phyloP scores from a whole-genome alignment of 2,329 filamentous ascomycete genomes.

The Cladophialophora chaetospira region DNA sequence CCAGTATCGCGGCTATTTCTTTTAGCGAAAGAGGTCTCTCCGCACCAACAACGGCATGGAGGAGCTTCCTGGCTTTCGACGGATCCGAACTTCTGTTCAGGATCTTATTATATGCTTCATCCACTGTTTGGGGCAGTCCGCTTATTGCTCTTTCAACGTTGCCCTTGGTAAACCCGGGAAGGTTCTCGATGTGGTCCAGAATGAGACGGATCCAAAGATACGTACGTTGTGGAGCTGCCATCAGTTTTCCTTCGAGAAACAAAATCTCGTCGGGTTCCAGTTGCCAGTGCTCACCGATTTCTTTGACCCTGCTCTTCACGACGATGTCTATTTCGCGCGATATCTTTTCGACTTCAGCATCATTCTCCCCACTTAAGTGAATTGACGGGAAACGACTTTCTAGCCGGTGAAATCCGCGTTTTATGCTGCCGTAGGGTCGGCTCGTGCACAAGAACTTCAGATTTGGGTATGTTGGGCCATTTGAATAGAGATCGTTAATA shows the following conservation, averaged over 20 bases:
- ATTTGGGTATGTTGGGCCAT: background rate
- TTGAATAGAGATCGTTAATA: slow-evolving; percentile 5
- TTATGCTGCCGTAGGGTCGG: slow-evolving; percentile 36
- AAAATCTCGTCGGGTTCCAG: background rate
- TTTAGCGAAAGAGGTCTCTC: slow-evolving; percentile 21
- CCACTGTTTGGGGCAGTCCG: slow-evolving; percentile 23
- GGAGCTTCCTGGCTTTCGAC: slow-evolving; percentile 15
- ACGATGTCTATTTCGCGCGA: slow-evolving; percentile 32
- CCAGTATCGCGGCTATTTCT: slow-evolving; percentile 28
- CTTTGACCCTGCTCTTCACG: slow-evolving; percentile 23
- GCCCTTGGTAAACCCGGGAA: slow-evolving; percentile 16
- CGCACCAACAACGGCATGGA: slow-evolving; percentile 31
- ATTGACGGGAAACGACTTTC: slow-evolving; percentile 17
- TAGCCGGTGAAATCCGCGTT: slow-evolving; percentile 19
- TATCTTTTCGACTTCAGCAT: slow-evolving; percentile 24
- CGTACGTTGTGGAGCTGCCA: slow-evolving; percentile 32
- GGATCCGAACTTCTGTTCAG: slow-evolving; percentile 16
- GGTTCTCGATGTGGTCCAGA: slow-evolving; percentile 20
- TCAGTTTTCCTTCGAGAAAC: background rate
- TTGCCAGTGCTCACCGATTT: slow-evolving; percentile 4
- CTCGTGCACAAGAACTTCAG: slow-evolving; percentile 37
- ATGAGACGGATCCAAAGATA: slow-evolving; percentile 36
- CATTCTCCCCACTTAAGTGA: slow-evolving; percentile 26
- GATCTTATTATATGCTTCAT: slow-evolving; percentile 31
- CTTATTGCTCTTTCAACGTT: slow-evolving; percentile 18